These are phyloP conservation scores for Cadophora luteo-olivacea DNA, from an alignment of 2,329 filamentous ascomycete genomes.

Conservation along the genomic window DNA sequence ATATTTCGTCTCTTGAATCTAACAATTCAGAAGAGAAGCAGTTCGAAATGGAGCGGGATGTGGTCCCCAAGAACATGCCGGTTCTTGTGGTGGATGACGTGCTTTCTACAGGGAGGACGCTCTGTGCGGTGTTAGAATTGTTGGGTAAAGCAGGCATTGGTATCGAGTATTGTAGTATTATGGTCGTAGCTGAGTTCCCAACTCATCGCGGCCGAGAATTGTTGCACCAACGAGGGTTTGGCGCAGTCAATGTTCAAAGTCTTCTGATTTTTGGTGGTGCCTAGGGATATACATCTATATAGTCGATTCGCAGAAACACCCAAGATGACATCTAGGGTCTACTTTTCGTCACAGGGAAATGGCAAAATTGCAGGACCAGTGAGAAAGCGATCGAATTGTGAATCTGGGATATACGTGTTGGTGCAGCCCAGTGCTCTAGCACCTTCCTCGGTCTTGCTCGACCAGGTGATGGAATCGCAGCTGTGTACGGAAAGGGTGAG, in stretches of 20 bases:
- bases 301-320: conserved; percentile 1
- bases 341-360: not conserved
- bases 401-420: too few relatives aligned
- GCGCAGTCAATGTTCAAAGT: conserved; percentile 36
- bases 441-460: too few relatives aligned
- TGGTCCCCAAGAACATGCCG: conserved; percentile 44
- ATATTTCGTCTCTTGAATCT: conserved; percentile 57
- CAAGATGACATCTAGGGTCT: not conserved
- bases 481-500: too few relatives aligned
- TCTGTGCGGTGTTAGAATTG: conserved; percentile 36
- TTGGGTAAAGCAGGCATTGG: conserved; percentile 33
- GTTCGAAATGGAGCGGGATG: conserved; percentile 58
- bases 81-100: conserved; percentile 39
- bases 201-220: conserved; percentile 34
- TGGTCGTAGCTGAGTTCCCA: conserved; percentile 38
- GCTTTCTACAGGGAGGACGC: conserved; percentile 37
- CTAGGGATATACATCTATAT: conserved; percentile 23
- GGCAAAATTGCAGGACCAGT: too few relatives aligned
- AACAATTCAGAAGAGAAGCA: conserved; percentile 41
- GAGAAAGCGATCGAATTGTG: too few relatives aligned
- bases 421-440: too few relatives aligned
- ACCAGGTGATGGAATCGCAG: too few relatives aligned
- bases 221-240: conserved; percentile 35
- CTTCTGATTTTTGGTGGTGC: conserved; percentile 36
- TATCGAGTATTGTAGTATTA: conserved; percentile 31